Conservation (phyloP, 805 yeast species). For the Zygotorulaspora chibaensis region DNA sequence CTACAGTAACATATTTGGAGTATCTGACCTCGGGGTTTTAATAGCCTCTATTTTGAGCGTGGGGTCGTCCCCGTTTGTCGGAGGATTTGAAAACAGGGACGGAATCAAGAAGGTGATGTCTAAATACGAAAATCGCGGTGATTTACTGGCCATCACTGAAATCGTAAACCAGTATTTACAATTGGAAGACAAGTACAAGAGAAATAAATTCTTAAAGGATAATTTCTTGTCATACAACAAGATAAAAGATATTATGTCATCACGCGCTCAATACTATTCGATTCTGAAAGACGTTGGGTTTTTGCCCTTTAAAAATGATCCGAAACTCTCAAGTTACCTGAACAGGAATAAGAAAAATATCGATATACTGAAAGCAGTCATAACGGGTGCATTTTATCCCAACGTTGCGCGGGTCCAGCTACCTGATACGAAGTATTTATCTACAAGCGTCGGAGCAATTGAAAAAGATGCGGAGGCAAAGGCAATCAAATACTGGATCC, state of each 20-base stretch:
- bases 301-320: slow-evolving; percentile 50
- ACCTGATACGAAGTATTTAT: slow-evolving; percentile 74
- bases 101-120: slow-evolving; percentile 46
- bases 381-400: slow-evolving; percentile 82
- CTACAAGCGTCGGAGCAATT: slow-evolving; percentile 72
- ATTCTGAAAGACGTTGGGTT: slow-evolving; percentile 77
- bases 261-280: slow-evolving; percentile 64
- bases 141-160: slow-evolving; percentile 60
- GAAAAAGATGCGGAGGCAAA: slow-evolving; percentile 82
- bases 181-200: slow-evolving; percentile 24
- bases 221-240: slow-evolving; percentile 59
- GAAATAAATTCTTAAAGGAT: slow-evolving; percentile 47
- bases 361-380: slow-evolving; percentile 56
- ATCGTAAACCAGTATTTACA: slow-evolving; percentile 53
- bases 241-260: slow-evolving; percentile 65
- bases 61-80: slow-evolving; percentile 64
- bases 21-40: slow-evolving; percentile 71
- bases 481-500: slow-evolving; percentile 65
- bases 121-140: slow-evolving; percentile 50
- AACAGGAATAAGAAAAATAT: slow-evolving; percentile 51
- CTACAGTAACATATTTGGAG: slow-evolving; percentile 77
- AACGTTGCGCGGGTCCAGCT: slow-evolving; percentile 73
- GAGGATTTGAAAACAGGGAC: slow-evolving; percentile 60
- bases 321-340: slow-evolving; percentile 30
- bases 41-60: slow-evolving; percentile 72